These are phyloP conservation scores for Fusarium circinatum DNA, from an alignment of 2,329 filamentous ascomycete genomes.

Conservation along the genomic window DNA sequence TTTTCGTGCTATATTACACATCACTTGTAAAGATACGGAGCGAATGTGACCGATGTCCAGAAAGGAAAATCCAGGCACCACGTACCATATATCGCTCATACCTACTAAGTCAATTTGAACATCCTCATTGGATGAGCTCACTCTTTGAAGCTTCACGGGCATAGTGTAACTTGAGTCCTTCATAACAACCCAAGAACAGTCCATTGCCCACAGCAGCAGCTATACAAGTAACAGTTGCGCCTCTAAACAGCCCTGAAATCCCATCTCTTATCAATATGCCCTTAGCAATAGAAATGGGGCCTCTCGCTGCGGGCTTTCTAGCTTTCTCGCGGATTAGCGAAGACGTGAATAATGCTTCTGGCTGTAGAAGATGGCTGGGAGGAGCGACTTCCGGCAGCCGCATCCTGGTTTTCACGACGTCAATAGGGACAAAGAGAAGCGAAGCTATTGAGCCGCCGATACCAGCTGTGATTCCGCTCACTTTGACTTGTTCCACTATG, in stretches of 20 bases:
- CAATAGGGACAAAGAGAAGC: constrained; percentile 12
- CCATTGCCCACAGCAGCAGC: constrained; percentile 26
- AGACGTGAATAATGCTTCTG: constrained; percentile 3
- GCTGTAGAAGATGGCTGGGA: neutral
- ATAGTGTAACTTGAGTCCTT: constrained; percentile 22
- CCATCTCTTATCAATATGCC: constrained; percentile 18
- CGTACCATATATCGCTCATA: neutral
- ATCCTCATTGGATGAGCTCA: neutral
- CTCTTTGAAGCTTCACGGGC: neutral
- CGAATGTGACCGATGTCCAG: neutral
- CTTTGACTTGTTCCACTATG: constrained; percentile 6
- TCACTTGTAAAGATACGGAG: too few relatives aligned
- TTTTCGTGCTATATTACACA: neutral
- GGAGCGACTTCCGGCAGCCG: constrained; percentile 11
- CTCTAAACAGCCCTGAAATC: constrained; percentile 18
- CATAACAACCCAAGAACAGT: constrained; percentile 24
- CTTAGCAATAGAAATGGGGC: constrained; percentile 17
- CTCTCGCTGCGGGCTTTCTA: neutral
- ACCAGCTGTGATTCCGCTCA: constrained; percentile 24
- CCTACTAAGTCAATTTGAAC: rapidly evolving
- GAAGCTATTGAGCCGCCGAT: constrained; percentile 25
- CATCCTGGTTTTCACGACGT: constrained; percentile 30
- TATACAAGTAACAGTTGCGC: constrained; percentile 21
- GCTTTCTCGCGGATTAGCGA: constrained; percentile 3
- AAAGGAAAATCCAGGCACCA: too few relatives aligned